Base-by-base conservation (phyloP, 2,329 filamentous ascomycete genomes). In the Ophiocordyceps australis region DNA sequence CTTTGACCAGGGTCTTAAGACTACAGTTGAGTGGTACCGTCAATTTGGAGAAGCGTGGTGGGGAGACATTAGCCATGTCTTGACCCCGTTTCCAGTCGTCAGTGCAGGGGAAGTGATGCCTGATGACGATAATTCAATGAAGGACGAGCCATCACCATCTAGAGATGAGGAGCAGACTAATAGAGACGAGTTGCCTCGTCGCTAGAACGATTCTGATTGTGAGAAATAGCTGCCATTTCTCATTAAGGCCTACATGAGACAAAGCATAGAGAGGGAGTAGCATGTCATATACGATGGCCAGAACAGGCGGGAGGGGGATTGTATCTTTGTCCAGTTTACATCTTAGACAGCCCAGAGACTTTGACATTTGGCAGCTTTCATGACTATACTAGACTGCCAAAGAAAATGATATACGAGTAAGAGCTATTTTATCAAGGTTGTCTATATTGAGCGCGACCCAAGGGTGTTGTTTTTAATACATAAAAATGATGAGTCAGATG, bases 11-110 rank as follows among this genome's bases (percentile, higher is more conserved):
- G 76, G 76, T 7, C 51, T 82, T 28, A 54, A 50, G 30, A 56
- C 52, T 24, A 80, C 75, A 0, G 70, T 79, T 11, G 59, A 73
- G 25, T 82, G 76, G 76, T 82, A 82, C 45, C 57, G 52, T 20
- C 51, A 49, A 28, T 79, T 70, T 30, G 71, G 71, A 5, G 66
- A 74, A 52, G 42, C 57, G 20, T 80, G 74, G 74, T 79, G 74
- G 74, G 74, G 74, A 24, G 66, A 77, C 36, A 75, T 80, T 37
- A 65, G 58, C 40, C 68, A 71, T 41, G 71, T 76, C 12, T 57
- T 79, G 28, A 74, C 67, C 19, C 70, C 74, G 4, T 78, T 74
- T 51, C 74, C 71, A 2, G 58, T 67, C 9, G 66, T 75, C 11
- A 55, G 56, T 28, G 61, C 63, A 16, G 52, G 51, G 9, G 59